Base-by-base conservation (phyloP, 2,329 filamentous ascomycete genomes). In the Aspergillus sp. region DNA sequence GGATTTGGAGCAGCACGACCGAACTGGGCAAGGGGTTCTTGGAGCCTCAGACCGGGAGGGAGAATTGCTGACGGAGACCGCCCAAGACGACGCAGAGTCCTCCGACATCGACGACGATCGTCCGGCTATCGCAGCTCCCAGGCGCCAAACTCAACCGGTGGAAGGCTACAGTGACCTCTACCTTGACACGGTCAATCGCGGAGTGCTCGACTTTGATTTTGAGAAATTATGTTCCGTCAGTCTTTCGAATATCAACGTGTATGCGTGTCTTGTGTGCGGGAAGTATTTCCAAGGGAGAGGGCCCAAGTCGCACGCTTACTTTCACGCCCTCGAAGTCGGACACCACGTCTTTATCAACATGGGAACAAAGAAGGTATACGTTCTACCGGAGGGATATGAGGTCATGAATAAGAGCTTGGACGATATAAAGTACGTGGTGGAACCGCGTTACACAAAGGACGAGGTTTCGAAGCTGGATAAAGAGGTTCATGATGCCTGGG, bases 271-370 rank as follows among this genome's bases (percentile, higher is more conserved):
- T 8, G 84, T 96, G 1, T 98, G 91, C 59, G 91, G 91, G n/a
- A 89, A 86, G 59, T 98, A 98, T 67, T 98, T 82, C 59, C 86
- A 95, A 61, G 91, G 91, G 33, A 76, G 91, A 48, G 91, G 91
- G 0, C 82, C 83, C 11, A 93, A 91, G 55, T 95, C 89, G 32
- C 83, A 95, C 61, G 91, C 91, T 49, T 98, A 98, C 64, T 95
- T 94, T 59, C 91, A 98, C 67, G 83, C 89, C 37, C 78, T 98
- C 39, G 89, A 98, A 51, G 81, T 93, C 47, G 84, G 81, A 41
- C 91, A 98, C 62, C 91, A 98, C 69, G 89, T 96, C 36, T 98
- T 86, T 62, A 89, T 98, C 71, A 96, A 96, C 63, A 91, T 98
- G 77, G 80, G 86, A 13, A 60, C 51, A 2, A 60, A 60, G 36